These are phyloP conservation scores for Furcasterigmium furcatum DNA, from an alignment of 2,329 filamentous ascomycete genomes.

Conservation along the genomic window DNA sequence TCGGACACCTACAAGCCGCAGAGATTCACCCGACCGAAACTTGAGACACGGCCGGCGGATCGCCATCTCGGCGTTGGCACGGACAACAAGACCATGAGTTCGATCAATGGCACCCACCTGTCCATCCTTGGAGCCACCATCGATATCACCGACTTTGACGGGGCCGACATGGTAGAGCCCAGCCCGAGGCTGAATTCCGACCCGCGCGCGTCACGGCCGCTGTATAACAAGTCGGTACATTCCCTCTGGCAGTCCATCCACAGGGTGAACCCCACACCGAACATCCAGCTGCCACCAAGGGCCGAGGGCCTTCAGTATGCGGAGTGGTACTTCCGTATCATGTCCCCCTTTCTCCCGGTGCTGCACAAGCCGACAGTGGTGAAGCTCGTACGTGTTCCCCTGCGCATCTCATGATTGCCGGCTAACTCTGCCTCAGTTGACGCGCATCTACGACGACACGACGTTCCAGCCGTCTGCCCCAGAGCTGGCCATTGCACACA, in stretches of 20 bases:
- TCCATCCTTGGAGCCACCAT: conserved; percentile 77
- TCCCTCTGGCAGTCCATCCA: conserved; percentile 65
- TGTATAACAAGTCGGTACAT: conserved; percentile 70
- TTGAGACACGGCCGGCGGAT: conserved; percentile 44
- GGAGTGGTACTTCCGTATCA: conserved; percentile 71
- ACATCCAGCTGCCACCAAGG: conserved; percentile 59
- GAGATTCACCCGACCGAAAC: conserved; percentile 8
- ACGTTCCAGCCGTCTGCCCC: conserved; percentile 58
- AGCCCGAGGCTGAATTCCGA: conserved; percentile 23
- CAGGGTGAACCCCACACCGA: conserved; percentile 54
- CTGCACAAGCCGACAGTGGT: conserved; percentile 76
- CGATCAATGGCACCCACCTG: conserved; percentile 73
- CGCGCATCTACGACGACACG: conserved; percentile 67
- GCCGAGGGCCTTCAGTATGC: conserved; percentile 66
- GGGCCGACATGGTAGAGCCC: conserved; percentile 62
- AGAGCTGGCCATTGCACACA: conserved; percentile 70
- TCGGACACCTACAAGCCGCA: not conserved
- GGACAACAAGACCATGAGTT: conserved; percentile 64
- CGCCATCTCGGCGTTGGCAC: conserved; percentile 65
- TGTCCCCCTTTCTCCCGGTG: conserved; percentile 70
- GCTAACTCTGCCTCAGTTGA: conserved; percentile 26
- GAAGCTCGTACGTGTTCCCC: conserved; percentile 51
- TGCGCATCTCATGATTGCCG: not conserved
- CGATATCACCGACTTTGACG: conserved; percentile 71
- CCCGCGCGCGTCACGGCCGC: conserved; percentile 33